Conservation (phyloP, 2,329 filamentous ascomycete species). For the Pyrenochaeta sp. region DNA sequence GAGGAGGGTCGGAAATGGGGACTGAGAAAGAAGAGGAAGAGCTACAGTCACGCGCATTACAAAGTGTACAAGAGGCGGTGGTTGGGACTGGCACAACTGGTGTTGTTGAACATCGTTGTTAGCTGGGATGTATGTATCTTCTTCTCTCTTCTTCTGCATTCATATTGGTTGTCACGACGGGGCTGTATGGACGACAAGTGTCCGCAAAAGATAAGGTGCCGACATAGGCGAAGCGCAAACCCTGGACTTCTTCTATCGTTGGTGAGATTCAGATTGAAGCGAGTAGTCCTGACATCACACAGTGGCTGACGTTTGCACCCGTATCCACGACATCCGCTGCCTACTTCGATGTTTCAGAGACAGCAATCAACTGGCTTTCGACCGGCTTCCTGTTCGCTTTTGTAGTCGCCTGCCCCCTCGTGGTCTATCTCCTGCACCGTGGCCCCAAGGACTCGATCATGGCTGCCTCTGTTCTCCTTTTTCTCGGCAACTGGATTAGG, state of each 20-base stretch:
- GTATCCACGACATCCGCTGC: conserved; percentile 76
- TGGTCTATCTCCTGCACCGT: conserved; percentile 78
- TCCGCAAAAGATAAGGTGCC: no score
- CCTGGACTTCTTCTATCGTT: no score
- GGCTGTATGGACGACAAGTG: no score
- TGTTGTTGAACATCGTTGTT: conserved; percentile 88
- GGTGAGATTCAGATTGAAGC: background rate
- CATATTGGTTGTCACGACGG: no score
- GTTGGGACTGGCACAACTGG: conserved; percentile 84
- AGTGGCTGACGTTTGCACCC: conserved; percentile 94
- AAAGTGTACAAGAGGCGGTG: conserved; percentile 84
- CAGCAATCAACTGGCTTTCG: conserved; percentile 89
- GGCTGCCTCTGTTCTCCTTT: conserved; percentile 73
- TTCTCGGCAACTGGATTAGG: conserved; percentile 90
- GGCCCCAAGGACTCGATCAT: conserved; percentile 83
- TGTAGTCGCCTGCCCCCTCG: conserved; percentile 71
- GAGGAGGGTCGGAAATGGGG: conserved; percentile 1
- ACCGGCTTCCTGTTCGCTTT: conserved; percentile 90
- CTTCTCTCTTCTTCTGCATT: background rate
- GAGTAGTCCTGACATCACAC: conserved; percentile 8
- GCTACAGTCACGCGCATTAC: conserved; percentile 46
- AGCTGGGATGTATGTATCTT: conserved; percentile 86
- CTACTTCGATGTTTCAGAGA: conserved; percentile 79
- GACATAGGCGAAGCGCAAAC: no score
- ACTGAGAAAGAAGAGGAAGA: conserved; percentile 20